Conservation (phyloP, 2,329 filamentous ascomycete genomes). For the Penicillium glabrum region DNA sequence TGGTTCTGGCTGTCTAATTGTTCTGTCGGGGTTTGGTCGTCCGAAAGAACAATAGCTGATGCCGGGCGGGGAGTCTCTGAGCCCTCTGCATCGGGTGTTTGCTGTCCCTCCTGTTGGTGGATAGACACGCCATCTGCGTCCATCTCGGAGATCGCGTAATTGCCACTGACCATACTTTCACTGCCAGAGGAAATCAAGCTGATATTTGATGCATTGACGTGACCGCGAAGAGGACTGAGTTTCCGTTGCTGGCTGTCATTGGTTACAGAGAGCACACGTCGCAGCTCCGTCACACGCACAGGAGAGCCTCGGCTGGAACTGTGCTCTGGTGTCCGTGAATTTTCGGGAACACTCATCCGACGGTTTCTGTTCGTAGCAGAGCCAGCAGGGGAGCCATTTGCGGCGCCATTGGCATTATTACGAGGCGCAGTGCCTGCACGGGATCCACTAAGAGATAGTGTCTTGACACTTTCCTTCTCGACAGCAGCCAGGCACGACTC, state of each 20-base stretch:
- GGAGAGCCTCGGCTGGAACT: slow-evolving; percentile 46
- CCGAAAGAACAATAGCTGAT: slow-evolving; percentile 19
- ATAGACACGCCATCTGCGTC: slow-evolving; percentile 28
- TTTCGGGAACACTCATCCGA: slow-evolving; percentile 39
- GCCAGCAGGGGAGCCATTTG: slow-evolving; percentile 32
- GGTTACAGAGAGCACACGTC: slow-evolving; percentile 47
- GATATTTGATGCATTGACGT: slow-evolving; percentile 31
- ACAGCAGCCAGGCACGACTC: slow-evolving; percentile 69
- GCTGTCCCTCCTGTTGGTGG: slow-evolving; percentile 14
- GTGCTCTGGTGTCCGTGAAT: slow-evolving; percentile 31
- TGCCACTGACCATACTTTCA: slow-evolving; percentile 47
- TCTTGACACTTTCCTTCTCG: slow-evolving; percentile 66
- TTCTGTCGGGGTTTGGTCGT: slow-evolving; percentile 8
- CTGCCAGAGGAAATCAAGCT: slow-evolving; percentile 42
- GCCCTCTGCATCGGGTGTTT: slow-evolving; percentile 24
- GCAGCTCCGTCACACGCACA: slow-evolving; percentile 50
- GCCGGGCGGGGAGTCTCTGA: slow-evolving; percentile 34
- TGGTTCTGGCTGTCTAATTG: slow-evolving; percentile 10
- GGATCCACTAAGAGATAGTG: slow-evolving; percentile 74
- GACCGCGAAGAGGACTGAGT: slow-evolving; percentile 45
- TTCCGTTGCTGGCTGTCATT: slow-evolving; percentile 35
- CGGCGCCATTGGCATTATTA: slow-evolving; percentile 30
- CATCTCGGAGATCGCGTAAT: slow-evolving; percentile 38
- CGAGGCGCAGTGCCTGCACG: slow-evolving; percentile 57
- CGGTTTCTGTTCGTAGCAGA: slow-evolving; percentile 31